A percentile compares a stretch with the other conserved stretches of the same genome.
Conservation (phyloP, 2,329 filamentous ascomycete genomes). For the Aspergillus quadricinctus region DNA sequence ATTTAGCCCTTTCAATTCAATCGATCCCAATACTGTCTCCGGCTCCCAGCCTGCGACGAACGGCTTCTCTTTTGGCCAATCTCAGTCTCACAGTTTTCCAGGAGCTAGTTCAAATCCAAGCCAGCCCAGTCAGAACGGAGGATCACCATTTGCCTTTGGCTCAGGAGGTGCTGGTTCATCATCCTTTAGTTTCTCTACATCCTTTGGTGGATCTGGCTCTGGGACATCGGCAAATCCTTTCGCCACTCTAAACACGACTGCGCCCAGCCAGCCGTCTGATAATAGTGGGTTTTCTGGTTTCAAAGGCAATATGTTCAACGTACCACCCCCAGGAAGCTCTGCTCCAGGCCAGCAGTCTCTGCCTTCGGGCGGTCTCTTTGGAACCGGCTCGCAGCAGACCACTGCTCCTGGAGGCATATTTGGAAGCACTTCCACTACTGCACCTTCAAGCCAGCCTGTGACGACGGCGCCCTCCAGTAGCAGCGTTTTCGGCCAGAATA, state of each 20-base stretch:
- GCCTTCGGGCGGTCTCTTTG: conserved; percentile 18
- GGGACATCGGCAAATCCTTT: conserved; percentile 30
- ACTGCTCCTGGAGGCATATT: conserved; percentile 14
- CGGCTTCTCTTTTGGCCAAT: conserved; percentile 33
- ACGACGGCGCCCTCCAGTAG: conserved; percentile 15
- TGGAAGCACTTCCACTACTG: conserved; percentile 11
- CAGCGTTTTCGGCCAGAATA: conserved; percentile 20
- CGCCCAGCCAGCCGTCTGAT: conserved; percentile 15
- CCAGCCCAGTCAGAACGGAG: conserved; percentile 21
- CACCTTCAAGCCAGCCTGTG: conserved; percentile 10
- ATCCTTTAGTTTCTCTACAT: conserved; percentile 30
- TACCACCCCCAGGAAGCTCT: conserved; percentile 18
- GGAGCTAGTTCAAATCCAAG: conserved; percentile 20
- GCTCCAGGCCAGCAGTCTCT: conserved; percentile 19
- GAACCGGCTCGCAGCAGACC: conserved; percentile 12
- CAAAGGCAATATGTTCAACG: conserved; percentile 30
- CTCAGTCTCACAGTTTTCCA: conserved; percentile 34
- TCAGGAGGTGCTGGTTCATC: conserved; percentile 22
- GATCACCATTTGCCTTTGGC: conserved; percentile 28
- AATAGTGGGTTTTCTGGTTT: conserved; percentile 25
- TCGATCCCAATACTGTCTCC: conserved; percentile 27
- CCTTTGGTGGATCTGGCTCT: conserved; percentile 16
- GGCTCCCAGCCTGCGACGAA: conserved; percentile 21
- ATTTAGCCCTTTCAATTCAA: conserved; percentile 26
- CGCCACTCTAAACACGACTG: conserved; percentile 22